phyloP scores from a whole-genome alignment of 169 alveolate genomes.

The Miamiensis avidus region DNA sequence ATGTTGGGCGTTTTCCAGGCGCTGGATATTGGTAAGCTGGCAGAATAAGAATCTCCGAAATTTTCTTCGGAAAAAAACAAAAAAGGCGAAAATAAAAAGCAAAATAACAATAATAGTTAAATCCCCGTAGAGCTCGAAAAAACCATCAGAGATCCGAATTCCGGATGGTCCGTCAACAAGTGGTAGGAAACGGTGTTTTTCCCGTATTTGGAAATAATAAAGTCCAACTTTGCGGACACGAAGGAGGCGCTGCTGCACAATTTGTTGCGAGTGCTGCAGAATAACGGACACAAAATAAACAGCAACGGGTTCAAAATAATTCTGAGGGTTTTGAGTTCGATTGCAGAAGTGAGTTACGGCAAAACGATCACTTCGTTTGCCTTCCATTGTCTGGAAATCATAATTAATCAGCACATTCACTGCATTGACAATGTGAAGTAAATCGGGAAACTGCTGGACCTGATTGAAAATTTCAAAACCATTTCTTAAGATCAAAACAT shows the following conservation, averaged over 20 bases:
- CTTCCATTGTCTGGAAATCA: neutral
- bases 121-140: no score
- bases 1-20: neutral
- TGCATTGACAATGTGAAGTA: neutral
- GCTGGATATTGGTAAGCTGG: neutral
- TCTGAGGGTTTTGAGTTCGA: neutral
- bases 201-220: neutral
- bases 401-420: neutral
- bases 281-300: neutral
- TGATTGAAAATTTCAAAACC: neutral
- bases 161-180: neutral
- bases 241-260: neutral
- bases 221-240: neutral
- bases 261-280: neutral
- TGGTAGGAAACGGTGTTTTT: neutral
- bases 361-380: neutral
- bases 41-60: neutral
- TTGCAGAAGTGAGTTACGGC: neutral
- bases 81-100: no score
- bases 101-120: no score
- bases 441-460: neutral
- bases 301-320: neutral
- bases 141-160: no score
- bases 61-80: neutral
- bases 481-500: neutral